A percentile compares a stretch with the other conserved stretches of the same genome.
Evolutionary conservation across 805 yeast species (phyloP).

Genomic region (Candida xiaguanensis): DNA sequence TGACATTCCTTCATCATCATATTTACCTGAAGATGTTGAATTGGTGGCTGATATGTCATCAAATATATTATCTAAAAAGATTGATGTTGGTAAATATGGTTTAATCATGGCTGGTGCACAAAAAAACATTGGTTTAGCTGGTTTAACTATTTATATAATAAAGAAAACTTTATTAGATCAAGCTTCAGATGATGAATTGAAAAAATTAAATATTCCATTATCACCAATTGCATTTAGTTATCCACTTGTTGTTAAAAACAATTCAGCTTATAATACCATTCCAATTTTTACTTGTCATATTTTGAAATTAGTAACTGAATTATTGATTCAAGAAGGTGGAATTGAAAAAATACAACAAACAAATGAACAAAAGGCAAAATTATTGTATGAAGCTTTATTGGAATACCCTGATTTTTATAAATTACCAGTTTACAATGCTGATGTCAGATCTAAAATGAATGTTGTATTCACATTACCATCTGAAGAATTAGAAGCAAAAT

Average conservation of each 20-base stretch:
- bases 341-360: conserved; percentile 53
- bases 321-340: conserved; percentile 69
- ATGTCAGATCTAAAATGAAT: conserved; percentile 82
- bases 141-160: conserved; percentile 86
- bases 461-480: conserved; percentile 78
- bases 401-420: conserved; percentile 60
- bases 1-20: conserved; percentile 46
- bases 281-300: conserved; percentile 91
- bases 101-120: conserved; percentile 97
- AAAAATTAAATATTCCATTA: conserved; percentile 61
- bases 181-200: conserved; percentile 60
- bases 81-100: conserved; percentile 84
- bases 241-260: conserved; percentile 80
- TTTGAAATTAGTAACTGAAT: conserved; percentile 69
- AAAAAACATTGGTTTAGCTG: conserved; percentile 96
- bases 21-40: conserved; percentile 65
- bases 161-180: conserved; percentile 73
- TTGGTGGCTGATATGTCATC: conserved; percentile 95
- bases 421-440: conserved; percentile 56
- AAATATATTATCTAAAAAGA: conserved; percentile 73
- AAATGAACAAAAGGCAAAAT: conserved; percentile 59
- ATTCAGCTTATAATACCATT: conserved; percentile 93
- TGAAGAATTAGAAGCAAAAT: conserved; percentile 62
- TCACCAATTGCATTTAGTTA: conserved; percentile 87
- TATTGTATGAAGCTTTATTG: conserved; percentile 65